Evolutionary conservation across 495 filamentous ascomycete species (phyloP).

Genomic region (Cercophora sp.): DNA sequence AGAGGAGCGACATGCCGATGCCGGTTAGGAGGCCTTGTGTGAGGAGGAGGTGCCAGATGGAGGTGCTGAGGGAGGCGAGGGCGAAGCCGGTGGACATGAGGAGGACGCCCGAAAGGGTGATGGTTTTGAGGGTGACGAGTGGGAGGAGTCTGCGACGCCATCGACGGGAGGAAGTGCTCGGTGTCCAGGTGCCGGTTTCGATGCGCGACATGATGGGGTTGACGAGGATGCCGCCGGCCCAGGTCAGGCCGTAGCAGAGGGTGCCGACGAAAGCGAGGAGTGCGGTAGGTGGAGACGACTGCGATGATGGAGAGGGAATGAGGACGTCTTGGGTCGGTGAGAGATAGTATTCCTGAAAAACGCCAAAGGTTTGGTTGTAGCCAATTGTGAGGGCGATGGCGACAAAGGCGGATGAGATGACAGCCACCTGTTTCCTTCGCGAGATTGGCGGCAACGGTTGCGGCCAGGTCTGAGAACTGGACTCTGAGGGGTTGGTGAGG

Average conservation of each 20-base stretch:
- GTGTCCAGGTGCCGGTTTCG: slow-evolving; percentile 27
- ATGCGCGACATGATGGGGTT: slow-evolving; percentile 46
- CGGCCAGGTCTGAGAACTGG: too few species aligned
- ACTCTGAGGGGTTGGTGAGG: too few species aligned
- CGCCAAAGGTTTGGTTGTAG: slow-evolving; percentile 47
- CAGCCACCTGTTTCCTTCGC: slow-evolving; percentile 39
- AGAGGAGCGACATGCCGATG: slow-evolving; percentile 45
- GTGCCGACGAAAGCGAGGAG: slow-evolving; percentile 49
- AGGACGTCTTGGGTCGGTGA: slow-evolving; percentile 38
- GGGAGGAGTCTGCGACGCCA: slow-evolving; percentile 24
- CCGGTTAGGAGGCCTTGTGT: slow-evolving; percentile 48
- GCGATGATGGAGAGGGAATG: slow-evolving; percentile 23
- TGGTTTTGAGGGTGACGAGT: slow-evolving; percentile 20
- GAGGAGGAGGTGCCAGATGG: slow-evolving; percentile 45
- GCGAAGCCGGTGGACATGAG: slow-evolving; percentile 35
- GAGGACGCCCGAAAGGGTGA: slow-evolving; percentile 34
- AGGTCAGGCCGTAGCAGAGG: slow-evolving; percentile 45
- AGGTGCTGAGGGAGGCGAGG: slow-evolving; percentile 33
- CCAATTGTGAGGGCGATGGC: slow-evolving; percentile 47
- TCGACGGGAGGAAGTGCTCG: slow-evolving; percentile 15
- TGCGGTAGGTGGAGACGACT: slow-evolving; percentile 32
- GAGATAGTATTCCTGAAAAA: slow-evolving; percentile 49
- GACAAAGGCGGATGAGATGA: slow-evolving; percentile 40
- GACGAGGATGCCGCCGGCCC: slow-evolving; percentile 46
- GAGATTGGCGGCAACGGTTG: slow-evolving; percentile 24